phyloP scores from a whole-genome alignment of 106 monocot species.

The Allium sativum region DNA sequence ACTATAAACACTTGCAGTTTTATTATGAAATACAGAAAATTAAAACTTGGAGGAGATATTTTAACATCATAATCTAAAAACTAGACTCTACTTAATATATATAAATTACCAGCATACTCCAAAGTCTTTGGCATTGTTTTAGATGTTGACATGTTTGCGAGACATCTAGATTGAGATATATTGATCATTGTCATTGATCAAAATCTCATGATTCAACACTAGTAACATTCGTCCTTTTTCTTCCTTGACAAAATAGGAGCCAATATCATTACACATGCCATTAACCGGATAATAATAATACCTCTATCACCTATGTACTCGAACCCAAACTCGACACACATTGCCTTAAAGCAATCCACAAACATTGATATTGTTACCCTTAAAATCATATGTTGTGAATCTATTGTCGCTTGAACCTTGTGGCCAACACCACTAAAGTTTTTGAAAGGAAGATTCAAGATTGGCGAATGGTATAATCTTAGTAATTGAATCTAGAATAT shows the following conservation, averaged over 20 bases:
- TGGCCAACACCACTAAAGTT: conserved; percentile 75
- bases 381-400: conserved; percentile 34
- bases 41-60: too few relatives aligned
- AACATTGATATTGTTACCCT: conserved; percentile 38
- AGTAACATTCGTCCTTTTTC: conserved; percentile 28
- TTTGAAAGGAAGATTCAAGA: conserved; percentile 69
- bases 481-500: conserved; percentile 26
- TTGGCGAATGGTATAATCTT: conserved; percentile 23
- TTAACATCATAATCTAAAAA: too few relatives aligned
- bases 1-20: too few relatives aligned
- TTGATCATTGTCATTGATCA: too few relatives aligned
- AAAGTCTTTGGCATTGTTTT: too few relatives aligned
- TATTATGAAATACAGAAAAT: too few relatives aligned
- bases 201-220: too few relatives aligned
- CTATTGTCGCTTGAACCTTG: conserved; percentile 5
- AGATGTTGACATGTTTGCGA: too few relatives aligned
- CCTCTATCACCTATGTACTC: conserved; percentile 38
- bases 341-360: conserved; percentile 39
- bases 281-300: conserved; percentile 61
- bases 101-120: too few relatives aligned
- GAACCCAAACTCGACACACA: conserved; percentile 23
- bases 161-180: too few relatives aligned
- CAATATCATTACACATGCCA: conserved; percentile 55
- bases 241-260: conserved; percentile 60
- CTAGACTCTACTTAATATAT: too few relatives aligned